Evolutionary conservation across 345 rosid genomes (phyloP).

Genomic region (Cardamine occulta): DNA sequence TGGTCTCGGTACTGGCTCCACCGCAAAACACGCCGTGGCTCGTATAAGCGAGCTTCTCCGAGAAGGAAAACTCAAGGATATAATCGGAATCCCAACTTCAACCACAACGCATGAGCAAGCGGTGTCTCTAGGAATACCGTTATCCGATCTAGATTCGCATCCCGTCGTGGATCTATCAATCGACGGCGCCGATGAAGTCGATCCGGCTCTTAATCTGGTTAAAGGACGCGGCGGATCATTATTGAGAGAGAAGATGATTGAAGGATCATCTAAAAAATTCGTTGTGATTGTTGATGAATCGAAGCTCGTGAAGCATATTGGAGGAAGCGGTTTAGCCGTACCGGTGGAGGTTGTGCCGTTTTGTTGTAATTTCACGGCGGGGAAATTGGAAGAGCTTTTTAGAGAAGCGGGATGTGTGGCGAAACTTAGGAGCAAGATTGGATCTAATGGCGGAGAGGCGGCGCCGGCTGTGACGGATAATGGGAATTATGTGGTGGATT

Average conservation of each 20-base stretch:
- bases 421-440: conserved; percentile 52
- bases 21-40: conserved; percentile 87
- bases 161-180: conserved; percentile 80
- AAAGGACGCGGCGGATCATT: conserved; percentile 95
- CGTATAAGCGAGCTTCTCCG: conserved; percentile 80
- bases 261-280: conserved; percentile 72
- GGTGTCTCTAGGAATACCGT: conserved; percentile 74
- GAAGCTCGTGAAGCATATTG: conserved; percentile 62
- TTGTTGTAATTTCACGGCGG: conserved; percentile 72
- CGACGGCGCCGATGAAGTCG: conserved; percentile 99
- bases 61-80: conserved; percentile 68
- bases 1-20: conserved; percentile 97
- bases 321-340: conserved; percentile 77
- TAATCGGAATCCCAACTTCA: conserved; percentile 88
- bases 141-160: conserved; percentile 76
- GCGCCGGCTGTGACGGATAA: conserved; percentile 78
- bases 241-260: conserved; percentile 91
- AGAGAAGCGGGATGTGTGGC: conserved; percentile 66
- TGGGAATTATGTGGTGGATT: conserved; percentile 78
- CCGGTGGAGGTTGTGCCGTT: conserved; percentile 88
- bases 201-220: conserved; percentile 70
- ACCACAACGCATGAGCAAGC: conserved; percentile 79
- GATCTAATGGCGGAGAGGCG: conserved; percentile 13
- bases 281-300: conserved; percentile 77
- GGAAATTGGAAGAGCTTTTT: conserved; percentile 59